A percentile compares a stretch with the other conserved stretches of the same genome.
Evolutionary conservation across 345 rosid species (phyloP).

Genomic region (Bruguiera gymnorhiza): DNA sequence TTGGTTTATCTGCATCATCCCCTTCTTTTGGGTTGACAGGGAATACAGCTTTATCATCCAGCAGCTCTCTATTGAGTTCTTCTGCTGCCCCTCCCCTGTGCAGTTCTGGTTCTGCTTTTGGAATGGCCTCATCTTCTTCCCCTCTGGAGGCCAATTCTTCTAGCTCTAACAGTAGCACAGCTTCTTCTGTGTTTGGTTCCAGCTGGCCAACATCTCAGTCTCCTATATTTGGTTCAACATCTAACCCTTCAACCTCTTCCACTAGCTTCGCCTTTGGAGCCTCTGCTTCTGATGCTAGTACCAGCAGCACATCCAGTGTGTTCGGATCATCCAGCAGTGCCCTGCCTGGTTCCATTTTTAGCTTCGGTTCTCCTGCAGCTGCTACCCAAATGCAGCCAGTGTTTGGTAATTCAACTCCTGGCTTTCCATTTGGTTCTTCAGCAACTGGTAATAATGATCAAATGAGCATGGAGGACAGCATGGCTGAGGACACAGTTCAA

Average conservation of each 20-base stretch:
- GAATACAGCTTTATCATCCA: conserved; percentile 42
- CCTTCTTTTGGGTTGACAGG: conserved; percentile 47
- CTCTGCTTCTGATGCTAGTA: conserved; percentile 34
- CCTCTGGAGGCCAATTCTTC: conserved; percentile 36
- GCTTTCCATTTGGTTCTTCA: conserved; percentile 45
- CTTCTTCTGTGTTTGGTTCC: conserved; percentile 46
- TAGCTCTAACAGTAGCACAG: conserved; percentile 40
- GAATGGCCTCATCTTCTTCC: conserved; percentile 34
- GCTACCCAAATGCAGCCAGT: conserved; percentile 41
- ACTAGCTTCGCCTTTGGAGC: conserved; percentile 49
- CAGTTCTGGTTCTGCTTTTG: conserved; percentile 49
- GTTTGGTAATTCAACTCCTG: conserved; percentile 46
- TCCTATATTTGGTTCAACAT: conserved; percentile 41
- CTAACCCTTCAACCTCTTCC: conserved; percentile 41
- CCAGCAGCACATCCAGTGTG: conserved; percentile 31
- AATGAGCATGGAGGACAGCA: conserved; percentile 87
- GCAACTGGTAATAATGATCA: conserved; percentile 60
- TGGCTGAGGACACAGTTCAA: conserved; percentile 90
- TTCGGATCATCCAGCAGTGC: conserved; percentile 50
- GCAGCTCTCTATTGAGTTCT: conserved; percentile 46
- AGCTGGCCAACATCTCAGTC: conserved; percentile 50
- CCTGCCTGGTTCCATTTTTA: conserved; percentile 41
- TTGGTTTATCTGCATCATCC: conserved; percentile 50
- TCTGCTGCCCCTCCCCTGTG: conserved; percentile 42
- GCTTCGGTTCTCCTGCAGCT: conserved; percentile 50